A percentile compares a stretch with the other conserved stretches of the same genome.
These are phyloP conservation scores for Aspergillus baeticus DNA, from an alignment of 495 filamentous ascomycete species.

Conservation along the genomic window DNA sequence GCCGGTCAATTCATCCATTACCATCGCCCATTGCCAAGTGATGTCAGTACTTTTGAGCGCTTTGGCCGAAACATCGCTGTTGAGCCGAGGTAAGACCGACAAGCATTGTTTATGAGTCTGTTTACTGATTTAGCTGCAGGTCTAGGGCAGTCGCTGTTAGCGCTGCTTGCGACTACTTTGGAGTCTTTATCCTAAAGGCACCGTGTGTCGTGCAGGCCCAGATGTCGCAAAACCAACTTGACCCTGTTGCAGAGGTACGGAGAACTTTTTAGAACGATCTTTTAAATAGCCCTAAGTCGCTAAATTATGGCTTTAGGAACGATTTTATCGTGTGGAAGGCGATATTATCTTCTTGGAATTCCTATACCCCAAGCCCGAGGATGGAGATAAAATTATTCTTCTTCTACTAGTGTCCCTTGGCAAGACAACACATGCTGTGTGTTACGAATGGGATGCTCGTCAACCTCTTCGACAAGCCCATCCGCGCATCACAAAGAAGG, in stretches of 20 bases:
- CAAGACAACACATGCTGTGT: slow-evolving; percentile 59
- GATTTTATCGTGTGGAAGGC: slow-evolving; percentile 62
- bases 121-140: slow-evolving; percentile 32
- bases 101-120: neutral
- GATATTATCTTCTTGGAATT: slow-evolving; percentile 86
- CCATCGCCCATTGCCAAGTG: slow-evolving; percentile 54
- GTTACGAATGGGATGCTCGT: slow-evolving; percentile 72
- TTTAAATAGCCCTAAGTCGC: neutral
- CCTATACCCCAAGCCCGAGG: slow-evolving; percentile 62
- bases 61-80: slow-evolving; percentile 80
- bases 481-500: slow-evolving; percentile 45
- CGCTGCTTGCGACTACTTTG: slow-evolving; percentile 55
- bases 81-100: slow-evolving; percentile 62
- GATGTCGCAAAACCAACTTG: slow-evolving; percentile 29
- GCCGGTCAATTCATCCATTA: slow-evolving; percentile 59
- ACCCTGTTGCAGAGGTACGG: slow-evolving; percentile 39
- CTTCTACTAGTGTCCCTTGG: slow-evolving; percentile 66
- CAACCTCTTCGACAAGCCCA: slow-evolving; percentile 31
- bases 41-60: slow-evolving; percentile 52
- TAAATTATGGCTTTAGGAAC: slow-evolving; percentile 37
- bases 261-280: neutral
- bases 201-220: slow-evolving; percentile 33
- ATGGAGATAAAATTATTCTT: slow-evolving; percentile 68
- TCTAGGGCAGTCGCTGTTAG: slow-evolving; percentile 66
- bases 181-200: slow-evolving; percentile 50